A percentile compares a stretch with the other conserved stretches of the same genome.
phyloP scores from a whole-genome alignment of 2,329 filamentous ascomycete species.

The Neospermospora avenae region DNA sequence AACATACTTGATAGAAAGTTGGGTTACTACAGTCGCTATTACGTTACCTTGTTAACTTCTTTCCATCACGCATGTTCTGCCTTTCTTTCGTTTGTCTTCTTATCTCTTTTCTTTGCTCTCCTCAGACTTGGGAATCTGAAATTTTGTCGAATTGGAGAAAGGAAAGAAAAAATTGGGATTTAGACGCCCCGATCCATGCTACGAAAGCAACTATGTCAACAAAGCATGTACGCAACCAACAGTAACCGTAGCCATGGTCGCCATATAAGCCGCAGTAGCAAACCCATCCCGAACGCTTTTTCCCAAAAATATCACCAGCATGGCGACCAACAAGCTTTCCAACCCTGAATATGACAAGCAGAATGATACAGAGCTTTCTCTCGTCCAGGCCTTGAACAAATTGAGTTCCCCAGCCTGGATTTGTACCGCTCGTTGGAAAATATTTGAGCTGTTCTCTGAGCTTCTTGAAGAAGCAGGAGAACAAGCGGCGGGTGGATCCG shows the following conservation, averaged over 20 bases:
- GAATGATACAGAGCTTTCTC: conserved; percentile 20
- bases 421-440: conserved; percentile 8
- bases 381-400: conserved; percentile 24
- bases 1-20: no score
- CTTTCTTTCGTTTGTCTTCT: no score
- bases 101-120: no score
- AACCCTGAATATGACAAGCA: conserved; percentile 19
- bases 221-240: conserved; percentile 34
- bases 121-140: no score
- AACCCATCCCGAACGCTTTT: conserved; percentile 27
- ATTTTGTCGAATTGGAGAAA: no score
- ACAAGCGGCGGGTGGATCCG: conserved; percentile 14
- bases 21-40: no score
- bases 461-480: conserved; percentile 27
- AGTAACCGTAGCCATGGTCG: conserved; percentile 19
- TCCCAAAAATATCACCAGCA: conserved; percentile 17
- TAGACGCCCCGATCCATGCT: no score
- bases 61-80: no score
- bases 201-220: conserved; percentile 8
- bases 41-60: no score
- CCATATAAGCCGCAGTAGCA: conserved; percentile 22
- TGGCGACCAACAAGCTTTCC: conserved; percentile 20
- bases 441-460: conserved; percentile 21
- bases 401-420: conserved; percentile 26
- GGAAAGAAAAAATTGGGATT: no score